A percentile compares a stretch with the other conserved stretches of the same genome.
phyloP scores from a whole-genome alignment of 306 rosid genomes.

The Bauhinia variegata region DNA sequence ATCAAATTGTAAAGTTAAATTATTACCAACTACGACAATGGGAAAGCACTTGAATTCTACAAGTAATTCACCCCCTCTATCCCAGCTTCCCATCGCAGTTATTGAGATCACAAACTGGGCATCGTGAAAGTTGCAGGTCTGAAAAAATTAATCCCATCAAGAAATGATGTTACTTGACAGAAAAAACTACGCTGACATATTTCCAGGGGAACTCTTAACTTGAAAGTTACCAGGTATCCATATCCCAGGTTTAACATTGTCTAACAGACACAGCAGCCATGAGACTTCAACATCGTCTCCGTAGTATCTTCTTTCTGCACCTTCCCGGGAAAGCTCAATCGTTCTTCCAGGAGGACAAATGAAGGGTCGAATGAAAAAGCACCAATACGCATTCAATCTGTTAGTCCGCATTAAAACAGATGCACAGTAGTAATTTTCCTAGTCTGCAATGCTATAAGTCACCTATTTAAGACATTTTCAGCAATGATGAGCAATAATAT shows the following conservation, averaged over 20 bases:
- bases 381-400: constrained; percentile 98
- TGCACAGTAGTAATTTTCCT: constrained; percentile 20
- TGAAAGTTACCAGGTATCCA: constrained; percentile 85
- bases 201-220: constrained; percentile 13
- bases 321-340: constrained; percentile 48
- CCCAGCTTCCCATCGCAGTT: constrained; percentile 80
- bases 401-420: constrained; percentile 17
- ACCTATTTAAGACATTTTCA: not conserved
- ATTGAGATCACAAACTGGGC: constrained; percentile 92
- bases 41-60: not conserved
- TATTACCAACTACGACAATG: not conserved
- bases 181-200: constrained; percentile 13
- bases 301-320: constrained; percentile 45
- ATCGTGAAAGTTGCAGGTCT: constrained; percentile 98
- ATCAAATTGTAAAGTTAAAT: not conserved
- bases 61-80: not conserved
- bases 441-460: constrained; percentile 12
- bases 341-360: constrained; percentile 68
- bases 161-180: constrained; percentile 22
- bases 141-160: constrained; percentile 43
- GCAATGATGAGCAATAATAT: not conserved
- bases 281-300: constrained; percentile 57
- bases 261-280: constrained; percentile 75
- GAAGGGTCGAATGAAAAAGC: constrained; percentile 83
- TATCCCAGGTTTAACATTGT: constrained; percentile 75